phyloP scores from a whole-genome alignment of 768 basidiomycete genomes.

The Mycena floridula region DNA sequence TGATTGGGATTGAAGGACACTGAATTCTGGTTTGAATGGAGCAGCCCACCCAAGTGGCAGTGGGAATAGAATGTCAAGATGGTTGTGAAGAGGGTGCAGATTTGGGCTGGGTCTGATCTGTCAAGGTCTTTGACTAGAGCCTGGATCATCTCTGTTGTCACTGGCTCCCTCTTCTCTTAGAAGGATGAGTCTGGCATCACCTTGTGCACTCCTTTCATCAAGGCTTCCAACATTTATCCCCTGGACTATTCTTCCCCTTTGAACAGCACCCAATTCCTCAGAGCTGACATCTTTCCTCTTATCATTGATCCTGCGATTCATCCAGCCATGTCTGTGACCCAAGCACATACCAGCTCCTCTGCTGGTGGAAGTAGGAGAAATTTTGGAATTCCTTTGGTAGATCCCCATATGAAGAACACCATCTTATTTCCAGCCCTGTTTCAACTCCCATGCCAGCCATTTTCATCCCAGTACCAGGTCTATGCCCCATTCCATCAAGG shows the following conservation, averaged over 20 bases:
- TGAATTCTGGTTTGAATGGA: background rate
- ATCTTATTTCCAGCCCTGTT: conserved; percentile 19
- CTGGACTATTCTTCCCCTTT: background rate
- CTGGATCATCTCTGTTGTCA: background rate
- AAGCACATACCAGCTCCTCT: background rate
- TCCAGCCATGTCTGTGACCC: background rate
- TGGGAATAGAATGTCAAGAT: background rate
- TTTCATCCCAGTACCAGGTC: conserved; percentile 25
- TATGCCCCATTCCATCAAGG: conserved; percentile 33
- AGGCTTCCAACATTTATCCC: background rate
- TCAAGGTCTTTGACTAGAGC: background rate
- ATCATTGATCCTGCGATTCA: background rate
- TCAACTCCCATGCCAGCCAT: conserved; percentile 37
- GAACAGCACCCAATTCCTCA: background rate
- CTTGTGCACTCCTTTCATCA: background rate
- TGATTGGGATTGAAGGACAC: no score
- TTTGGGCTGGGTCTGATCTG: background rate
- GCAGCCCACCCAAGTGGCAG: background rate
- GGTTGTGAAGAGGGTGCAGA: background rate
- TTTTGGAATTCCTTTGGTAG: background rate
- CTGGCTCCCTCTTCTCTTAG: background rate
- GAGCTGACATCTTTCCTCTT: background rate
- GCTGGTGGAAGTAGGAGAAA: background rate
- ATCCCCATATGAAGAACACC: conserved; percentile 2
- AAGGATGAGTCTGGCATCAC: background rate